phyloP scores from a whole-genome alignment of 2,329 filamentous ascomycete species.

The Colletotrichum abscissum region DNA sequence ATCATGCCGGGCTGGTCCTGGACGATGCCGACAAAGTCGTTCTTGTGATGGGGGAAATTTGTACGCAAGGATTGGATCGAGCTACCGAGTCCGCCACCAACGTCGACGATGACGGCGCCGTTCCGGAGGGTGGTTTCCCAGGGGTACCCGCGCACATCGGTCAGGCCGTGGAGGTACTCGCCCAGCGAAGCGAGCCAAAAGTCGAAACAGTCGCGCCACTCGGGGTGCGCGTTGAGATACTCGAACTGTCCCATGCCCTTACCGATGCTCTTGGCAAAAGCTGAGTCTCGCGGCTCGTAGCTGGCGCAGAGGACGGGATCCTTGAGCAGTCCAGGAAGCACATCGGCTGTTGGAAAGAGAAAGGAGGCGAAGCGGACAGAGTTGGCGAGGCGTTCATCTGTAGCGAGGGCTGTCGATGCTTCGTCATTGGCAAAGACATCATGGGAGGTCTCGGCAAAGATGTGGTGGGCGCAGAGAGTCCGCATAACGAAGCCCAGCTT shows the following conservation, averaged over 20 bases:
- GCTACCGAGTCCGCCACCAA: slow-evolving; percentile 29
- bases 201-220: slow-evolving; percentile 28
- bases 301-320: slow-evolving; percentile 23
- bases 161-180: slow-evolving; percentile 23
- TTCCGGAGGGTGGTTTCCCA: slow-evolving; percentile 14
- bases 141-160: slow-evolving; percentile 27
- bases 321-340: slow-evolving; percentile 12
- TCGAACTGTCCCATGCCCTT: slow-evolving; percentile 29
- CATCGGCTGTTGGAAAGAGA: slow-evolving; percentile 23
- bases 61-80: slow-evolving; percentile 20
- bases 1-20: slow-evolving; percentile 33
- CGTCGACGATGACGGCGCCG: slow-evolving; percentile 22
- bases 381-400: slow-evolving; percentile 16
- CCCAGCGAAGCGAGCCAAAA: slow-evolving; percentile 17
- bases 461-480: slow-evolving; percentile 26
- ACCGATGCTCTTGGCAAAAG: slow-evolving; percentile 22
- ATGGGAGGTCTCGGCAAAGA: slow-evolving; percentile 23
- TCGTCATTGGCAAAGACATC: slow-evolving; percentile 27
- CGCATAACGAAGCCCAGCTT: slow-evolving; percentile 32
- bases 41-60: slow-evolving; percentile 4
- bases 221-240: slow-evolving; percentile 23
- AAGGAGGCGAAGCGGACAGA: slow-evolving; percentile 28
- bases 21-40: slow-evolving; percentile 21
- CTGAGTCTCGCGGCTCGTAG: slow-evolving; percentile 19
- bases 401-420: slow-evolving; percentile 21